A percentile compares a stretch with the other conserved stretches of the same genome.
These are phyloP conservation scores for Chrysanthemum lavandulifolium DNA, from an alignment of 129 eudicot genomes.

Conservation along the genomic window DNA sequence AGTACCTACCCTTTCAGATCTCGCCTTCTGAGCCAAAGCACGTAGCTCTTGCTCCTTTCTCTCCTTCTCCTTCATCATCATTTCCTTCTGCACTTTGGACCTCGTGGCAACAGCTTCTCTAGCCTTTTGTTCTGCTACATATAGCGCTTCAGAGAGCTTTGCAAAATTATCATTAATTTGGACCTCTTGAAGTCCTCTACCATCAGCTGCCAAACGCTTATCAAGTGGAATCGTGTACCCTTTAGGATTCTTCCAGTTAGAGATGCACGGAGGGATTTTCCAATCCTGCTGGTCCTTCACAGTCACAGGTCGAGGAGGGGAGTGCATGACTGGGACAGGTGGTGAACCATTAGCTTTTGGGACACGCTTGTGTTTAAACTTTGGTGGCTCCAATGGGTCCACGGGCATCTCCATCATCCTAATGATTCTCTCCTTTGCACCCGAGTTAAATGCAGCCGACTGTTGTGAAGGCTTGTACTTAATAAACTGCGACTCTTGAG, in stretches of 20 bases:
- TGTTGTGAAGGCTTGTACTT: slow-evolving; percentile 91
- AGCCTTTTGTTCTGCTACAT: slow-evolving; percentile 86
- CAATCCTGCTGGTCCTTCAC: slow-evolving; percentile 93
- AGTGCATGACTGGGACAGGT: slow-evolving; percentile 92
- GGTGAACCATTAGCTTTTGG: slow-evolving; percentile 93
- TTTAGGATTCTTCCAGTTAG: slow-evolving; percentile 95
- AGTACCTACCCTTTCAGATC: slow-evolving; percentile 75
- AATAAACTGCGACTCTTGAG: slow-evolving; percentile 63
- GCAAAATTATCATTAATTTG: slow-evolving; percentile 89
- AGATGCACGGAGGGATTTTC: slow-evolving; percentile 94
- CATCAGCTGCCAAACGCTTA: slow-evolving; percentile 94
- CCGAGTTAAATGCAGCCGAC: slow-evolving; percentile 78
- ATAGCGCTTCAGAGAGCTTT: slow-evolving; percentile 78
- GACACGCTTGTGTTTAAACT: slow-evolving; percentile 92
- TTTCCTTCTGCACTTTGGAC: slow-evolving; percentile 88
- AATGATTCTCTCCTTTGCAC: slow-evolving; percentile 84
- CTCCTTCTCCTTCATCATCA: slow-evolving; percentile 89
- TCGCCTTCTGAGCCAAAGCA: slow-evolving; percentile 75
- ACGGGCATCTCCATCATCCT: slow-evolving; percentile 94
- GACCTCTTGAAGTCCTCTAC: slow-evolving; percentile 91
- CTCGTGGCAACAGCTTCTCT: slow-evolving; percentile 85
- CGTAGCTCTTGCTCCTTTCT: slow-evolving; percentile 77
- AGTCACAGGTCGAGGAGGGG: slow-evolving; percentile 92
- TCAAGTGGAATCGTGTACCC: slow-evolving; percentile 92
- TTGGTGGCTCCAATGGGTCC: slow-evolving; percentile 92